Base-by-base conservation (phyloP, 129 eudicot species). In the Flaveria ramosissima region DNA sequence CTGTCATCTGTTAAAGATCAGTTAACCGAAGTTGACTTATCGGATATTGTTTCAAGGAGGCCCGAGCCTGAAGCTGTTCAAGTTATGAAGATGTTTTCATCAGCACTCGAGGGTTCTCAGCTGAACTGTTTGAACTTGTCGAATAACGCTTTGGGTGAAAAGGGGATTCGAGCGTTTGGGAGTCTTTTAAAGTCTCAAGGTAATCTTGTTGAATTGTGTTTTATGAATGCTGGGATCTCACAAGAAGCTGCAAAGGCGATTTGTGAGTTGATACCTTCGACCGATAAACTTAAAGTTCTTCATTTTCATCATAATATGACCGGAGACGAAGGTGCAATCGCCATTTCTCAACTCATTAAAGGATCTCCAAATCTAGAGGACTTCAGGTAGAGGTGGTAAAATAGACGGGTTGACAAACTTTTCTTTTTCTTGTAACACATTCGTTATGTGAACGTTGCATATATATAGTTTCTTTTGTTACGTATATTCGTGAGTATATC, bases 141-240 rank as follows among this genome's bases (percentile, higher is more conserved):
- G 3, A 85, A 89, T 69, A 92, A 92, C 75, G 87, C 89, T 16
- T 65, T 89, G 57, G 96, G 97, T 23, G 97, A 92, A 74, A 89
- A 88, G 50, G 97, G 97, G 32, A 86, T 92, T 61, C 82, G 97
- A 47, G 97, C 97, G 8, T 92, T 89, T 59, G 93, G 85, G 52
- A 83, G 76, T 71, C 93, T 92, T 78, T 80, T 92, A 21, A 74
- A 75, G 56, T 87, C 97, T 21, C 93, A 86, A 63, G 52, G 55
- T 68, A 86, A 65, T 77, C 86, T 92, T 76, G 93, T 81, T 53
- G 92, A 89, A 72, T 76, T 92, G 14, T 81, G 86, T 83, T 68
- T 89, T 56, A 89, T 92, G 96, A 92, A 89, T 55, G 83, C 91
- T 47, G 96, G 96, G 50, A 89, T 92, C 47, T 92, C 97, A 9